Evolutionary conservation across 2,329 filamentous ascomycete genomes (phyloP), one percentile per base, ranked within the genome.

Genomic region (Didymella lethalis): DNA sequence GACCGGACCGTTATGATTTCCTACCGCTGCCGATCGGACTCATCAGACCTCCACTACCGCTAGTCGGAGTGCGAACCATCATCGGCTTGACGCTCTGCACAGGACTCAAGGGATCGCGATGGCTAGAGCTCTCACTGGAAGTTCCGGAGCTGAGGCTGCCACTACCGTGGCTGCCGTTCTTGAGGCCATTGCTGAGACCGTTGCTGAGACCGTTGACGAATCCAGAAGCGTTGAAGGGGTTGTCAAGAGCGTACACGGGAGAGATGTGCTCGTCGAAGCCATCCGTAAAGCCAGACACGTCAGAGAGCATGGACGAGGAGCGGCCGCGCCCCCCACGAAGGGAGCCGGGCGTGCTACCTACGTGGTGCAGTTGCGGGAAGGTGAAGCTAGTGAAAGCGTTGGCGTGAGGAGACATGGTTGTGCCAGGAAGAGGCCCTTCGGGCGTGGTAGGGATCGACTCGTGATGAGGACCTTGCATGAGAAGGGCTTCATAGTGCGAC

Each of bases 371-470:
- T 20, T 70, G 67, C 1, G 76, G 74, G 57, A 78, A 78, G 38
- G 75, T 74, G 65, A 75, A 78, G 63, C 70, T 74, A 23, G 72
- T 69, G 67, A 75, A 76, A 23, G 74, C 69, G 20, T 68, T 70
- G 61, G 65, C 65, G 48, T 74, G 64, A 46, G 71, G 73, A 60
- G 71, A 74, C 78, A 64, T 76, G 68, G 58, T 79, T 10, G 84
- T 85, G 55, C 84, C 84, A 25, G 85, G 84, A 14, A 87, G 75
- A 31, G 82, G 80, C 28, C 84, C 84, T 74, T 88, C 86, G n/a
- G 86, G 86, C n/a, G 85, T 87, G 0, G 78, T 77, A 31, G 80
- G 80, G 40, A 80, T 76, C 26, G 79, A 78, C 69, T 70, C 64
- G 55, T 77, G 72, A 26, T 75, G 71, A 48, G 64, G 63, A 59